Evolutionary conservation across 257 asterid species (phyloP), one percentile per base, ranked within the genome.

Genomic region (Solanum etuberosum): DNA sequence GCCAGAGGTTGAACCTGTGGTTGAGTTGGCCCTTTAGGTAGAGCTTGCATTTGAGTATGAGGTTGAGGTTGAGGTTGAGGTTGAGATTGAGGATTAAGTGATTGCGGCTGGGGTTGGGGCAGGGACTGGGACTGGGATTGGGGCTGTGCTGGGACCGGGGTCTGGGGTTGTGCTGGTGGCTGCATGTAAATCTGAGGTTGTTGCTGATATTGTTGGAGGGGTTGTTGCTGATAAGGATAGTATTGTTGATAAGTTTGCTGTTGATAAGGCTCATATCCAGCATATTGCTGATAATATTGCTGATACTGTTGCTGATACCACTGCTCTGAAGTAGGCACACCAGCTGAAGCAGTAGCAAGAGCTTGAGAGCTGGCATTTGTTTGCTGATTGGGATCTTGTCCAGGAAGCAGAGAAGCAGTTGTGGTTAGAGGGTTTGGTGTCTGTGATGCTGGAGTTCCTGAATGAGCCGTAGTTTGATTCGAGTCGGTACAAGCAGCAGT

Each of bases 271-370:
- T 94, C 96, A 88, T 93, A 94, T 85, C 96, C 99, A 6, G 85
- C 86, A 89, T 92, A 93, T 86, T 95, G 98, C 92, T 95, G 98
- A 92, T 95, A 94, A 89, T 94, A 95, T 86, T 96, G 98, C 90
- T 94, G 99, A 88, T 94, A 96, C 40, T 96, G 97, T 67, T 93
- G 98, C 87, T 96, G 98, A 87, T 94, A 92, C 98, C 94, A 93
- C 89, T 94, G 98, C 27, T 93, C 98, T 14, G 93, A 92, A 73
- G 96, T 92, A 71, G 93, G 91, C 87, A 78, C 87, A 65, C 93
- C 85, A 83, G 86, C 91, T 86, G 95, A 83, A 84, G 90, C 93
- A 68, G 86, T 90, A 83, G 74, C 83, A n/a, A 90, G 87, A 61
- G 95, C 88, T 86, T 93, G 96, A 87, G 95, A 70, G 88, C 57